Conservation (phyloP, 768 basidiomycete species). For the Lanmaoa rubissima region DNA sequence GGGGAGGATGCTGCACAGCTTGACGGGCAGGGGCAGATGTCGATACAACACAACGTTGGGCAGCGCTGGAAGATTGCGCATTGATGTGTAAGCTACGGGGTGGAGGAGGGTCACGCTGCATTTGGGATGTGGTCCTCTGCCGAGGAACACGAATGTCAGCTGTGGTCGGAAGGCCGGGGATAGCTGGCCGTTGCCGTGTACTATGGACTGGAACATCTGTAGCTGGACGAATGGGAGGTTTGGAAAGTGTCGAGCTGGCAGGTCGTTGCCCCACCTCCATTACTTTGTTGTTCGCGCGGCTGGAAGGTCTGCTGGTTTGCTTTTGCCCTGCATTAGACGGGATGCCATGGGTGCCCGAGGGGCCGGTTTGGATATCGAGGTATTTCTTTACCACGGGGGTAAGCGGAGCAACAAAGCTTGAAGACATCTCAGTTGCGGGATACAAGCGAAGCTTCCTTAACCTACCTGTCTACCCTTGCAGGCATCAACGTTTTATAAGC, state of each 20-base stretch:
- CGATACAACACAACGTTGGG: constrained; percentile 20
- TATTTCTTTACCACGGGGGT: constrained; percentile 78
- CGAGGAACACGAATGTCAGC: constrained; percentile 12
- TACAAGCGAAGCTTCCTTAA: constrained; percentile 3
- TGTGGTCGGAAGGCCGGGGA: neutral
- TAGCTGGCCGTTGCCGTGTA: constrained; percentile 9
- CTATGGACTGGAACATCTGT: neutral
- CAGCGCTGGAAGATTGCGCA: constrained; percentile 15
- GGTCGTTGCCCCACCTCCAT: constrained; percentile 9
- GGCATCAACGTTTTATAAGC: constrained; percentile 74
- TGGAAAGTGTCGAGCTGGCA: constrained; percentile 10
- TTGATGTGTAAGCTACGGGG: constrained; percentile 16
- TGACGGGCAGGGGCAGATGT: constrained; percentile 11
- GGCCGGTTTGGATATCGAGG: constrained; percentile 46
- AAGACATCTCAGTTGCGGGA: constrained; percentile 6
- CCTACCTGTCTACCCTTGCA: constrained; percentile 61
- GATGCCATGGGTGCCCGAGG: neutral
- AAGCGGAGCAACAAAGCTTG: constrained; percentile 70
- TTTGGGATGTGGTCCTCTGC: constrained; percentile 19
- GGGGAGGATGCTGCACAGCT: constrained; percentile 5
- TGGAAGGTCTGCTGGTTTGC: constrained; percentile 24
- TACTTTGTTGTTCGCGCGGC: constrained; percentile 18
- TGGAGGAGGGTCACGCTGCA: constrained; percentile 14
- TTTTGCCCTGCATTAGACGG: constrained; percentile 14
- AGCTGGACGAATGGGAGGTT: constrained; percentile 9